Percentiles rank a stretch among this genome's conserved stretches.
Evolutionary conservation across 352 stramenopile genomes (phyloP).

Genomic region (Globisporangium parvum): DNA sequence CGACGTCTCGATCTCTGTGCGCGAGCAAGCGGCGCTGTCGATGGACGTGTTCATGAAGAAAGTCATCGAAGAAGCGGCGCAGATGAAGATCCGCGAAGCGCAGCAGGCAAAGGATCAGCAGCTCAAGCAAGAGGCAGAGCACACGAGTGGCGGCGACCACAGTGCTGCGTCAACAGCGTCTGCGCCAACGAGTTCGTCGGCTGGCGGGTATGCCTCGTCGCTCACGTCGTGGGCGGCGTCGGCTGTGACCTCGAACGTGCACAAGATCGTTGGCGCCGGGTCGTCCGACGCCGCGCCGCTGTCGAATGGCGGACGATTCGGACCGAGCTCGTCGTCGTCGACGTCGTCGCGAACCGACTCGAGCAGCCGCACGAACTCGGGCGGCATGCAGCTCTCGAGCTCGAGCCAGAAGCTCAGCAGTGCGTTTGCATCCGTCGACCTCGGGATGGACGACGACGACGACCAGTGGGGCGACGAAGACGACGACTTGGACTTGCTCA

Average conservation of each 20-base stretch:
- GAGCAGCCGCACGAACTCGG: neutral
- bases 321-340: slow-evolving; percentile 17
- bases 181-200: slow-evolving; percentile 16
- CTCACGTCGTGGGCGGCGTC: slow-evolving; percentile 74
- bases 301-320: slow-evolving; percentile 5
- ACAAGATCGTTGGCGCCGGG: slow-evolving; percentile 52
- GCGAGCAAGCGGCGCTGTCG: slow-evolving; percentile 65
- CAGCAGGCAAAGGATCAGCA: slow-evolving; percentile 54
- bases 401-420: slow-evolving; percentile 18
- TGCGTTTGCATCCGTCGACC: slow-evolving; percentile 37
- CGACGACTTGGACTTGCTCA: slow-evolving; percentile 45
- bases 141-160: slow-evolving; percentile 9
- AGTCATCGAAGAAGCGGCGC: slow-evolving; percentile 59
- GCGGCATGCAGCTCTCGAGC: slow-evolving; percentile 15
- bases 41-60: slow-evolving; percentile 84
- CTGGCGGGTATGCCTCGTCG: slow-evolving; percentile 49
- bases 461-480: slow-evolving; percentile 55
- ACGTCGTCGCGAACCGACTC: slow-evolving; percentile 16
- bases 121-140: slow-evolving; percentile 36
- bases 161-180: slow-evolving; percentile 13
- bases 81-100: slow-evolving; percentile 79
- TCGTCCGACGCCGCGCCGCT: slow-evolving; percentile 5
- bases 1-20: slow-evolving; percentile 73
- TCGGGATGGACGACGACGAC: slow-evolving; percentile 46
- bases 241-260: slow-evolving; percentile 57